phyloP scores from a whole-genome alignment of 208 protist genomes.

The Zelonia costaricensis region DNA sequence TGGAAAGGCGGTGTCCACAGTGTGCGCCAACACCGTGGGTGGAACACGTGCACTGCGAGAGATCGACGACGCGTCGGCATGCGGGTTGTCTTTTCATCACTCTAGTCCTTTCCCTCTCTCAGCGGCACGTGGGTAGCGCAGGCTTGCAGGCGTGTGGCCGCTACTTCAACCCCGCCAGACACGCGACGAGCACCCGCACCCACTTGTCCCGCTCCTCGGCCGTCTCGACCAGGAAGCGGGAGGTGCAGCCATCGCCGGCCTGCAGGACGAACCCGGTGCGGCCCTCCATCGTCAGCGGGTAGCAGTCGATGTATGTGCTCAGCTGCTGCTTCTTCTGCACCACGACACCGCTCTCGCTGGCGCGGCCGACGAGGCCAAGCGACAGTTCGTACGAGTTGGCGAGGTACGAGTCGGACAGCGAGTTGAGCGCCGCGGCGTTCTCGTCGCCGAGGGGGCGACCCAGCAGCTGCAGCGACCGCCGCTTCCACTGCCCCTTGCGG shows the following conservation, averaged over 20 bases:
- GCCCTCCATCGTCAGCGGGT: neutral
- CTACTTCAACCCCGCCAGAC: constrained; percentile 2
- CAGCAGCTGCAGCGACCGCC: constrained; percentile 16
- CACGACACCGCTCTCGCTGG: constrained; percentile 1
- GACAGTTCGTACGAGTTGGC: constrained; percentile 7
- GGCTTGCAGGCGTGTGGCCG: too few relatives aligned
- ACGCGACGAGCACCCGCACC: constrained; percentile 65
- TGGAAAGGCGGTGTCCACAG: too few relatives aligned
- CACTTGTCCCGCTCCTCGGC: constrained; percentile 50
- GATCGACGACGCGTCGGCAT: too few relatives aligned
- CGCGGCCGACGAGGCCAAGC: neutral
- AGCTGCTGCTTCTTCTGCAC: constrained; percentile 16
- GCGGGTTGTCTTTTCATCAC: too few relatives aligned
- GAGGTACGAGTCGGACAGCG: neutral
- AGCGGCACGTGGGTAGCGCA: too few relatives aligned
- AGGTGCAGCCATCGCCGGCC: constrained; percentile 32
- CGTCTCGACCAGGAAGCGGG: constrained; percentile 44
- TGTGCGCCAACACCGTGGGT: too few relatives aligned
- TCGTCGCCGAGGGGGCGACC: neutral
- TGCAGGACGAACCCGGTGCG: constrained; percentile 16
- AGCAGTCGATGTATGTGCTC: constrained; percentile 23
- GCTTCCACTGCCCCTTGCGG: constrained; percentile 18
- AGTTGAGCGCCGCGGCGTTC: neutral
- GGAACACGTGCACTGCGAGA: too few relatives aligned
- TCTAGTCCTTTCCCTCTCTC: too few relatives aligned